Evolutionary conservation across 2,329 filamentous ascomycete genomes (phyloP).

Genomic region (Aphanoascus verrucosus): DNA sequence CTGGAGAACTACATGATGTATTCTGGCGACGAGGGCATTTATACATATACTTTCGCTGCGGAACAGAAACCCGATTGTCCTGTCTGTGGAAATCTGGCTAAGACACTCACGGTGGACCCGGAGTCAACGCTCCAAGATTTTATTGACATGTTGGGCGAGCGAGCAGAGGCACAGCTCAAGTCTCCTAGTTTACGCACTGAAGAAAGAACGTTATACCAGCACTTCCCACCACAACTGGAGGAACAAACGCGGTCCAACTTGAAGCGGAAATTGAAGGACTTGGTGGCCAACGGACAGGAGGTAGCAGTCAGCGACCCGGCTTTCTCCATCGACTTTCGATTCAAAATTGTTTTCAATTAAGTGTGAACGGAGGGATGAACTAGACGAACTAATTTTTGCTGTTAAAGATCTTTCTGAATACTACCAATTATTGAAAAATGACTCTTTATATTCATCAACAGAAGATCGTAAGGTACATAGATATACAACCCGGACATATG

Average conservation of each 20-base stretch:
- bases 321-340: slow-evolving; percentile 62
- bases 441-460: not conserved
- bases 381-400: not conserved
- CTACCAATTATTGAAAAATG: not conserved
- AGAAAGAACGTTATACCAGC: slow-evolving; percentile 81
- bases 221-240: slow-evolving; percentile 68
- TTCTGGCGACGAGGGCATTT: slow-evolving; percentile 86
- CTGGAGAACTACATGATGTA: slow-evolving; percentile 99
- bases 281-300: slow-evolving; percentile 74
- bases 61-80: slow-evolving; percentile 91
- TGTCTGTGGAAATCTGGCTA: slow-evolving; percentile 76
- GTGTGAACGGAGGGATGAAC: not conserved
- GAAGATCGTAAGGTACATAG: not conserved
- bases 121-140: slow-evolving; percentile 69
- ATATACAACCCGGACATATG: not conserved
- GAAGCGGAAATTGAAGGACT: slow-evolving; percentile 60
- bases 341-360: slow-evolving; percentile 42
- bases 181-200: slow-evolving; percentile 76
- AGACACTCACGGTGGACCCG: slow-evolving; percentile 61
- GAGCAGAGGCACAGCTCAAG: slow-evolving; percentile 86
- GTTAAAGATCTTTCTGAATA: not conserved
- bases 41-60: slow-evolving; percentile 94
- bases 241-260: slow-evolving; percentile 77
- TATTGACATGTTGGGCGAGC: slow-evolving; percentile 68
- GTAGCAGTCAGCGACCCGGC: slow-evolving; percentile 89